Conservation (phyloP, 148 eudicot genomes). For the Pouteria glomerata region DNA sequence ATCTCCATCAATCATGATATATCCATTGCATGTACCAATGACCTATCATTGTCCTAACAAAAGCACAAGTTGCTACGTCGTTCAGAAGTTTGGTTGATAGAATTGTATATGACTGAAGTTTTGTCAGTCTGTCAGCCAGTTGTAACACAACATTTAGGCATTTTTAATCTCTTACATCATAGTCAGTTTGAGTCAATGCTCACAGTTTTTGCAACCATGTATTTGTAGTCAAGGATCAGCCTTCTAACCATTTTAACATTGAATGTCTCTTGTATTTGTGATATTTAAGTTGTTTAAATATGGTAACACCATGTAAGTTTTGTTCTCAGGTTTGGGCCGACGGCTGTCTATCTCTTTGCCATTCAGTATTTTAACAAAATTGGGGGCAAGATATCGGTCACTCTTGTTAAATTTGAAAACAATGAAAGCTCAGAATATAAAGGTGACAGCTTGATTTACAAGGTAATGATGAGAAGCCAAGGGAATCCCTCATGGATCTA, state of each 20-base stretch:
- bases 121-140: too few species aligned
- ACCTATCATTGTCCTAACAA: neutral
- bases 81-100: too few species aligned
- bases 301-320: neutral
- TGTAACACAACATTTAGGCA: neutral
- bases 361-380: constrained; percentile 82
- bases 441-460: constrained; percentile 88
- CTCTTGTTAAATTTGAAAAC: constrained; percentile 68
- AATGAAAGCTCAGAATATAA: constrained; percentile 59
- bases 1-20: neutral
- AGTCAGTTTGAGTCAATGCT: neutral
- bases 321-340: constrained; percentile 65
- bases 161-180: neutral
- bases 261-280: neutral
- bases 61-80: too few species aligned
- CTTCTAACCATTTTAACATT: neutral
- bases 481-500: neutral
- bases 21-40: neutral
- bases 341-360: constrained; percentile 68
- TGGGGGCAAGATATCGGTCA: constrained; percentile 80
- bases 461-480: constrained; percentile 37
- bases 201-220: neutral
- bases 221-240: neutral
- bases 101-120: too few species aligned
- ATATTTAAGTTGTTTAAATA: neutral